Evolutionary conservation across 2,329 filamentous ascomycete species (phyloP), one percentile per base, ranked within the genome.

Genomic region (Bipolaris oryzae): DNA sequence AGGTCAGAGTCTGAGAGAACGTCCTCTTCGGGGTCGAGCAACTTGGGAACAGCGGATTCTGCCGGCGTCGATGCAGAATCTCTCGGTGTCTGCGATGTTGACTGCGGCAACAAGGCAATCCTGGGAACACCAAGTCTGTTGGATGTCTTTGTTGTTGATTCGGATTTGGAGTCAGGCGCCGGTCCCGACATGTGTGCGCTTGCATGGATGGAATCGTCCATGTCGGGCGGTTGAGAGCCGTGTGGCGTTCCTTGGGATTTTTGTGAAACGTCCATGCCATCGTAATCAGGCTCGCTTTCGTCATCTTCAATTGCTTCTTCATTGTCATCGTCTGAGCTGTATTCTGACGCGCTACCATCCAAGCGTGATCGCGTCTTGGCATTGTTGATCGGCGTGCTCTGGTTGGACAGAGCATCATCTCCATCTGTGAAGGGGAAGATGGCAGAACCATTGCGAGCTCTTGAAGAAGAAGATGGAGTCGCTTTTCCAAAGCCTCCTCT

Each of bases 1-100:
- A 78, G 66, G 53, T 77, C 75, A 2, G 68, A 69, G 15, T 76
- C 72, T 1, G 70, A 71, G 1, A 77, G 62, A 15, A 67, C 53
- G 50, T 76, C 75, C 31, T 77, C 75, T 49, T 71, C 67, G 7
- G 71, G 70, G 16, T 70, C 56, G 1, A 76, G 57, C 13, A 70
- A 52, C 55, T 60, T 69, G 1, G 66, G 64, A 3, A 63, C 53
- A 10, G 64, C 53, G 3, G 61, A 53, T 16, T 68, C 64, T 9
- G 64, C 62, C 5, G 68, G 69, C 7, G 72, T 72, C 5, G 68
- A 67, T 10, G 62, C 61, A 16, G 58, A 57, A 1, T 70, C 67
- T 31, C 61, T 64, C 9, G 70, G 69, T 10, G 72, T 74, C 23
- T 70, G 69, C 7, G 70, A 60, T 4, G 55, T 57, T 11, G 71